Base-by-base conservation (phyloP, 75 land plant species). In the Gnetum montanum region DNA sequence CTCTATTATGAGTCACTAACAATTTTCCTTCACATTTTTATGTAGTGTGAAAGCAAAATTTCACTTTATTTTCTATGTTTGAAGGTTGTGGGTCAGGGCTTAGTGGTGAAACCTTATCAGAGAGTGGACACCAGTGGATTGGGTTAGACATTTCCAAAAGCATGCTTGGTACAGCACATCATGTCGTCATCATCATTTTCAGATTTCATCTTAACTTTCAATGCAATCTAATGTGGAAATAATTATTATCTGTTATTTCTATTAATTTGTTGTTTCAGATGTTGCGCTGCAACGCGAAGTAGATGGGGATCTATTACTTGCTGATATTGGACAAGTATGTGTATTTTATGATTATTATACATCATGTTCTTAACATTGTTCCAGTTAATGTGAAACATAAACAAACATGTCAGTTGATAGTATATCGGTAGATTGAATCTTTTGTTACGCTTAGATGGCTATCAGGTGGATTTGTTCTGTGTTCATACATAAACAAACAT, bases 31-130 rank as follows among this genome's bases (percentile, higher is more conserved):
- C n/a, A n/a, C n/a, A n/a, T n/a, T n/a, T n/a, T n/a, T n/a, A n/a
- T n/a, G n/a, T n/a, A n/a, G n/a, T n/a, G n/a, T n/a, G 26, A 31
- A 47, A 44, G 4, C 8, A 35, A 38, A 40, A 7, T 12, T 8
- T 50, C 20, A 35, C 44, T 16, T 26, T 48, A 45, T 34, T 4
- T 25, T 0, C 35, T 45, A 4, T 44, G 15, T 63, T 23, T 33
- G 28, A 48, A 87, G 97, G 99, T 20, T 95, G 99, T 70, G 99
- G 99, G n/a, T 95, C 99, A 6, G 99, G 99, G 36, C 81, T 95
- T 22, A 95, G 99, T 46, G 99, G 99, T 34, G 99, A 95, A 70
- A 90, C 99, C 0, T 15, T 95, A 34, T 64, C 82, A 8, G 99
- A 95, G 66, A 70, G 66, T 36, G 97, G 88, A 24, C 96, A 95